phyloP scores from a whole-genome alignment of 1,139 yeast genomes.

The Yamadazyma blattariae region DNA sequence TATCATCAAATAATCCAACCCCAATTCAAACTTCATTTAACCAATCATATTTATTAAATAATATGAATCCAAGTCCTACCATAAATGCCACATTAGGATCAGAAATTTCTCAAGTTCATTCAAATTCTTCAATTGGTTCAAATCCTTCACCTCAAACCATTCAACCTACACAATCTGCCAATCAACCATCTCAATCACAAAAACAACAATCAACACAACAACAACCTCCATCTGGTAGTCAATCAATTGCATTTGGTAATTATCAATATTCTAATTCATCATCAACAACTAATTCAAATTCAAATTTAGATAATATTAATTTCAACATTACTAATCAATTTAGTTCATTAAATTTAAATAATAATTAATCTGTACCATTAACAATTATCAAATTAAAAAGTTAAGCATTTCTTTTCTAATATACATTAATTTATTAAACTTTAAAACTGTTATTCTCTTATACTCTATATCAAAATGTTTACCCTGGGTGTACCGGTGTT shows the following conservation, averaged over 20 bases:
- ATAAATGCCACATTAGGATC: background rate
- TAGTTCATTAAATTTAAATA: constrained; percentile 36
- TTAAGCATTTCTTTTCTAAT: too few relatives aligned
- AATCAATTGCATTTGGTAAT: constrained; percentile 20
- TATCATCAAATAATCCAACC: constrained; percentile 12
- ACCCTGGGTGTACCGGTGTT: too few relatives aligned
- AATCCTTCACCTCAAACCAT: background rate
- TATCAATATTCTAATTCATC: constrained; percentile 9
- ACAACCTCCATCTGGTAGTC: too few relatives aligned
- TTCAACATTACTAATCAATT: constrained; percentile 19
- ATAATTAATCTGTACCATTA: too few relatives aligned
- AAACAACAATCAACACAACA: too few relatives aligned
- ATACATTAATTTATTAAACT: too few relatives aligned
- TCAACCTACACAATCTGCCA: background rate
- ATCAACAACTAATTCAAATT: background rate
- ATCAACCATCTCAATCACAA: constrained; percentile 3
- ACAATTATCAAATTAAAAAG: background rate
- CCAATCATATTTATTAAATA: constrained; percentile 19
- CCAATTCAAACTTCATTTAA: constrained; percentile 7
- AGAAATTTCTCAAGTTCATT: constrained; percentile 11
- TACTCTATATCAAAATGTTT: background rate
- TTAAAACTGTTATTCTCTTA: background rate
- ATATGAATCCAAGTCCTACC: constrained; percentile 6
- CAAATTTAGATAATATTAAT: constrained; percentile 2
- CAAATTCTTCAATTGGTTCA: constrained; percentile 7